A percentile compares a stretch with the other conserved stretches of the same genome.
Conservation (phyloP, 2,329 filamentous ascomycete genomes). For the Sporothrix variecibatus region DNA sequence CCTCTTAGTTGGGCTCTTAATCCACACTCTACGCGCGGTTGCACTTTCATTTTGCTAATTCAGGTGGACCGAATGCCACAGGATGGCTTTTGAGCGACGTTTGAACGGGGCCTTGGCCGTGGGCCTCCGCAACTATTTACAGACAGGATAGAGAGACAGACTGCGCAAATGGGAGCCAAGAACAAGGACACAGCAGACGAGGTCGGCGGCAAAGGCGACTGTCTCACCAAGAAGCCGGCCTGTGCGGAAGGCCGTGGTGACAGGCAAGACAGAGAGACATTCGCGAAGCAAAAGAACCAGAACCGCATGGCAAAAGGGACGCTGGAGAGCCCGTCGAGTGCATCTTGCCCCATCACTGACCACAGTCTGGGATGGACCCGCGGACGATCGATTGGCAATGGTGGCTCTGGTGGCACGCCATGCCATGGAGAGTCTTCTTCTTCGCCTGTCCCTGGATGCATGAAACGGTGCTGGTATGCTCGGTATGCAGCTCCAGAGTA, state of each 20-base stretch:
- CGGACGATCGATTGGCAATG: conserved; percentile 18
- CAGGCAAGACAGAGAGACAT: background rate
- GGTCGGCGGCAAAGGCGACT: conserved; percentile 13
- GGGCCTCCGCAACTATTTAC: background rate
- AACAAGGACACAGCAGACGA: background rate
- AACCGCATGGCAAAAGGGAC: conserved; percentile 7
- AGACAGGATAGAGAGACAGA: background rate
- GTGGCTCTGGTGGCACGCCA: conserved; percentile 6
- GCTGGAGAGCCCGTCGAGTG: background rate
- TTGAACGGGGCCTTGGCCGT: background rate
- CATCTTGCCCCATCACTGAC: background rate
- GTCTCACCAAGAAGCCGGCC: background rate
- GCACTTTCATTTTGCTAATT: background rate
- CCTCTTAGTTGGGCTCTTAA: background rate
- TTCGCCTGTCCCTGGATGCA: conserved; percentile 1
- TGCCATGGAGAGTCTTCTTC: background rate
- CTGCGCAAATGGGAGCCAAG: conserved; percentile 9
- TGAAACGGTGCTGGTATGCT: conserved; percentile 12
- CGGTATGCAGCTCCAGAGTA: background rate
- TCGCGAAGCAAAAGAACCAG: background rate
- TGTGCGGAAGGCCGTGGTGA: background rate
- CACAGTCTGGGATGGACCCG: background rate
- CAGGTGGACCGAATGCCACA: conserved; percentile 9
- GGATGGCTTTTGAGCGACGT: background rate
- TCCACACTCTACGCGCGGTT: conserved; percentile 6